Conservation (phyloP, 441 rosid genomes). For the Gossypium davidsonii region DNA sequence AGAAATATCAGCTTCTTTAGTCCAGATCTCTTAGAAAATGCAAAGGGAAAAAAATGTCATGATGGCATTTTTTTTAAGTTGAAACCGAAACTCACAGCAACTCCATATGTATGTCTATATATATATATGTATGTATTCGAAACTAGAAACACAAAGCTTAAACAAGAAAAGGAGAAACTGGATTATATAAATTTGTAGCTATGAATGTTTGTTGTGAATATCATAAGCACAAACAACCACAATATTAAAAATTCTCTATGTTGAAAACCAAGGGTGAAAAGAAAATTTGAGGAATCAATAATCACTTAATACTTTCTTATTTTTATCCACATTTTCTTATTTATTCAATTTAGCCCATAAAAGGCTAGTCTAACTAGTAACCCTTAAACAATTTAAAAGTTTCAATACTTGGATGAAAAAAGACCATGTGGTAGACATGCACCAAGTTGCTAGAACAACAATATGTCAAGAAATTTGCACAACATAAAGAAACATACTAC, state of each 20-base stretch:
- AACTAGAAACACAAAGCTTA: neutral
- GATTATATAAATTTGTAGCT: neutral
- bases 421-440: neutral
- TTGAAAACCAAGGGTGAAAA: neutral
- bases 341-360: neutral
- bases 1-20: slow-evolving; percentile 82
- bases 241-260: neutral
- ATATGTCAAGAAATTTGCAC: neutral
- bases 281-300: neutral
- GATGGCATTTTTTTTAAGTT: neutral
- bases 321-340: neutral
- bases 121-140: neutral
- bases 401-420: neutral
- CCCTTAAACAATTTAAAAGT: neutral
- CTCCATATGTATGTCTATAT: neutral
- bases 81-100: neutral
- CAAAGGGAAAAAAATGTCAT: neutral
- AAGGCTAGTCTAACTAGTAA: neutral
- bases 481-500: neutral
- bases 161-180: neutral
- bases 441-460: neutral
- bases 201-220: neutral
- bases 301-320: neutral
- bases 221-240: neutral
- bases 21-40: slow-evolving; percentile 59